Evolutionary conservation across 148 eudicot genomes (phyloP), one percentile per base, ranked within the genome.

Genomic region (Simmondsia chinensis): DNA sequence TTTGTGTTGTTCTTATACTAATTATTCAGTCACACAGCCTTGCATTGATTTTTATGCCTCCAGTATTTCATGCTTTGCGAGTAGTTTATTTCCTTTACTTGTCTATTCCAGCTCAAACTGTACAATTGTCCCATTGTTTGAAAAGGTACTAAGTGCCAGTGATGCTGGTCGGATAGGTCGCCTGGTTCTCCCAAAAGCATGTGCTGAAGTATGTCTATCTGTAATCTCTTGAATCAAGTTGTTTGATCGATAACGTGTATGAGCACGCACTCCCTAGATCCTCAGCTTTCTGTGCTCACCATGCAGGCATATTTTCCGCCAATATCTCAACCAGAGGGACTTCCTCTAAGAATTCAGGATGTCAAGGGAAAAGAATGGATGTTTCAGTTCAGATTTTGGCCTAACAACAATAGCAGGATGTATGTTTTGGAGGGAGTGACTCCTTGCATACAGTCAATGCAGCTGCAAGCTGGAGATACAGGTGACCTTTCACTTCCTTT

Each of bases 151-250:
- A 54, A 93, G 99, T 71, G 99, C 96, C 39, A 93, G 99, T 65
- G 99, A 93, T 77, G 99, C 96, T 53, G 89, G 99, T 56, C 86
- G 96, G 58, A 93, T 93, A 20, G 99, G 99, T 52, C 96, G 99
- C 41, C 68, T 93, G 61, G 99, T 93, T 63, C 94, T 93, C 56
- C 99, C 99, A 33, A 93, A 93, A 82, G 99, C 99, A 54, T 93
- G 99, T 62, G 99, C 99, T 42, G 96, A 93, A 67, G 99, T 91
- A 71, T 75, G 82, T 76, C 44, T 26, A 20, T 32, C n/a, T 15
- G 11, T 18, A 13, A 35, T 23, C 20, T 50, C 54, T 18, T 20
- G 6, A 22, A 22, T 48, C n/a, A 17, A 20, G 22, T 16, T 30
- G 4, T 29, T 17, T 35, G 8, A 21, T 3, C 23, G 40, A 8